A percentile compares a stretch with the other conserved stretches of the same genome.
Conservation (phyloP, 352 stramenopile genomes). For the Phytophthora colocasiae region DNA sequence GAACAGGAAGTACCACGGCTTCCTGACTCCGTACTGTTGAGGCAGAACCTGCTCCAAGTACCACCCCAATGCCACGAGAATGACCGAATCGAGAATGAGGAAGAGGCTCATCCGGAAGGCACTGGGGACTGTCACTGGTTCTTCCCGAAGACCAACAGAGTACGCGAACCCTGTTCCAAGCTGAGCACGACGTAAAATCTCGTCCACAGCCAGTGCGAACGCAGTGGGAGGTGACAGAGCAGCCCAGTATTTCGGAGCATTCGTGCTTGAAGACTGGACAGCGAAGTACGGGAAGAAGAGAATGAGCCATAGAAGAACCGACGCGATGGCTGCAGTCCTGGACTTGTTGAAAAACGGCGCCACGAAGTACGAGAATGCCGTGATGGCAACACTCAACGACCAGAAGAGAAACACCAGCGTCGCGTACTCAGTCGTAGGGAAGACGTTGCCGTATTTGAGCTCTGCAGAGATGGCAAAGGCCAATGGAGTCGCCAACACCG, state of each 20-base stretch:
- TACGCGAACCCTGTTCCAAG: slow-evolving; percentile 70
- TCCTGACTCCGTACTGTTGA: slow-evolving; percentile 87
- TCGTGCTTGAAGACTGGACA: slow-evolving; percentile 53
- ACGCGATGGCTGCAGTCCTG: slow-evolving; percentile 62
- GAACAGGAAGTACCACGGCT: slow-evolving; percentile 93
- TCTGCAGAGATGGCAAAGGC: slow-evolving; percentile 55
- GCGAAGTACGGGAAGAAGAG: slow-evolving; percentile 80
- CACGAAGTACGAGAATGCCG: slow-evolving; percentile 71
- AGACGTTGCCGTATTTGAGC: slow-evolving; percentile 74
- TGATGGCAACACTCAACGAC: slow-evolving; percentile 63
- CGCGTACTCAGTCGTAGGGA: slow-evolving; percentile 62
- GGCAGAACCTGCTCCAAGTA: slow-evolving; percentile 95
- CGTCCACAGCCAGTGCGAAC: slow-evolving; percentile 71
- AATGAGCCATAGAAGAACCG: slow-evolving; percentile 74
- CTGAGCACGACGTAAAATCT: slow-evolving; percentile 63
- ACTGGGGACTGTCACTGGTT: slow-evolving; percentile 53
- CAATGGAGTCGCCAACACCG: slow-evolving; percentile 56
- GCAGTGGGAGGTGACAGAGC: slow-evolving; percentile 68
- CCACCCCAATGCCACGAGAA: slow-evolving; percentile 87
- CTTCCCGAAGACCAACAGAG: slow-evolving; percentile 47
- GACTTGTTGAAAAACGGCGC: slow-evolving; percentile 79
- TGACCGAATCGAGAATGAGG: slow-evolving; percentile 77
- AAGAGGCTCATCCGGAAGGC: slow-evolving; percentile 64
- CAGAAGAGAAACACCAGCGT: slow-evolving; percentile 77
- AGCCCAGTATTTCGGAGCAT: slow-evolving; percentile 53